phyloP scores from a whole-genome alignment of 1,284 basidiomycete genomes.

The Moniliella sp. region DNA sequence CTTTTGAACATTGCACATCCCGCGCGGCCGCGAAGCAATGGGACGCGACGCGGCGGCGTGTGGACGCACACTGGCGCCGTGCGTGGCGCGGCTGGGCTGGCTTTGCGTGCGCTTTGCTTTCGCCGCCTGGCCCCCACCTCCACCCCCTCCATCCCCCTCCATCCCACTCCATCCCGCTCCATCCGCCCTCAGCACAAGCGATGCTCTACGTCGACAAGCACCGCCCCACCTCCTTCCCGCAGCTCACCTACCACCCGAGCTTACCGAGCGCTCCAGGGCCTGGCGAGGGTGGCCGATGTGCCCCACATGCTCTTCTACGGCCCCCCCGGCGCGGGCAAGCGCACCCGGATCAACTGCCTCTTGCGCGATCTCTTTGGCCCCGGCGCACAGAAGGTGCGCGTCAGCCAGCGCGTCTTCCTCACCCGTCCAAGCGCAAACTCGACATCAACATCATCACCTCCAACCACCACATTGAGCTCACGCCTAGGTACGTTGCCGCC shows the following conservation, averaged over 20 bases:
- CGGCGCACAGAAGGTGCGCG: conserved; percentile 67
- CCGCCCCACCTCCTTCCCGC: conserved; percentile 60
- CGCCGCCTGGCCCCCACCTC: no score
- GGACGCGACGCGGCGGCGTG: no score
- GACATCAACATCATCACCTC: conserved; percentile 82
- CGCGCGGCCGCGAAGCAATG: no score
- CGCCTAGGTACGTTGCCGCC: conserved; percentile 70
- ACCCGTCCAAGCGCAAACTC: conserved; percentile 77
- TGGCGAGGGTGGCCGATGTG: no score
- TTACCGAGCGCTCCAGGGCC: conserved; percentile 65
- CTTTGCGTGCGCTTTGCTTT: no score
- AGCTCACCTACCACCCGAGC: conserved; percentile 67
- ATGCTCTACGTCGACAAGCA: conserved; percentile 43
- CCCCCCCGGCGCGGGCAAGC: conserved; percentile 88
- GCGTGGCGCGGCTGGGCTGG: no score
- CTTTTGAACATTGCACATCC: no score
- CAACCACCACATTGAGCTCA: conserved; percentile 90
- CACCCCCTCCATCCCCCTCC: no score
- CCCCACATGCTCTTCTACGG: conserved; percentile 96
- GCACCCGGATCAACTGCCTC: conserved; percentile 66
- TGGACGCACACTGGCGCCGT: no score
- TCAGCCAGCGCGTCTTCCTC: conserved; percentile 27
- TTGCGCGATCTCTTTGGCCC: conserved; percentile 71
- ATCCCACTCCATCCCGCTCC: no score
- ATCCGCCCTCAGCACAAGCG: not conserved